Percentiles rank a stretch among this genome's conserved stretches.
Evolutionary conservation across 2,329 filamentous ascomycete species (phyloP).

Genomic region (Pseudogymnoascus pannorum): DNA sequence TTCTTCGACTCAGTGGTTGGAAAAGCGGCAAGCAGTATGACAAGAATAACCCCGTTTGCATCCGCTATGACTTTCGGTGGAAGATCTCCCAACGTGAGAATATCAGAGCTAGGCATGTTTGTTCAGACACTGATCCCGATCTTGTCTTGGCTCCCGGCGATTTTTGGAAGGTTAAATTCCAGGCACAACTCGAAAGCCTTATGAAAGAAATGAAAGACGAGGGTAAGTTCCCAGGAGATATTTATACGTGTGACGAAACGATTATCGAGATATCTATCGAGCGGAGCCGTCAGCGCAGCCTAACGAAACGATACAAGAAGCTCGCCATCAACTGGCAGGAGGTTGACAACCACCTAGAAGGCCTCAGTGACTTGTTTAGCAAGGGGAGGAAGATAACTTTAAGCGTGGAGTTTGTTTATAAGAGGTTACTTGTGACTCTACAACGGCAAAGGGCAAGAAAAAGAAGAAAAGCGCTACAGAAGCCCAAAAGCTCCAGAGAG

Average conservation of each 20-base stretch:
- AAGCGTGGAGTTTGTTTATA: constrained; percentile 19
- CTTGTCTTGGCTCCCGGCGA: constrained; percentile 22
- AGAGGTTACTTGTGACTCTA: constrained; percentile 18
- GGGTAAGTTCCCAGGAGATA: constrained; percentile 18
- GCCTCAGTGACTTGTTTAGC: constrained; percentile 19
- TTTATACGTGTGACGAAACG: constrained; percentile 15
- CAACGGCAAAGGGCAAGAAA: constrained; percentile 15
- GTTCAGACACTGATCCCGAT: constrained; percentile 15
- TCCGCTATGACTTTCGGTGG: constrained; percentile 21
- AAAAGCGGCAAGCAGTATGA: constrained; percentile 17
- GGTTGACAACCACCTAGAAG: constrained; percentile 18
- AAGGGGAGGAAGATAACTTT: constrained; percentile 18
- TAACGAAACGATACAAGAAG: constrained; percentile 19
- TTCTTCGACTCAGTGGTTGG: constrained; percentile 17
- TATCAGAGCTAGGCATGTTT: constrained; percentile 19
- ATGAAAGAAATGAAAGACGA: constrained; percentile 10
- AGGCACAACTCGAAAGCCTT: constrained; percentile 13
- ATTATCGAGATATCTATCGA: constrained; percentile 18
- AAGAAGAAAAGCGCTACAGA: constrained; percentile 18
- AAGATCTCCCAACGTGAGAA: constrained; percentile 20
- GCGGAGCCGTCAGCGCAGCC: constrained; percentile 15
- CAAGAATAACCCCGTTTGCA: constrained; percentile 16
- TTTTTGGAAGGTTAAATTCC: constrained; percentile 18
- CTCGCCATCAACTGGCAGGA: constrained; percentile 18
- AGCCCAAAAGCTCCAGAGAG: background rate